These are phyloP conservation scores for Mycosphaerelloides madeirae DNA, from an alignment of 2,329 filamentous ascomycete genomes.

Conservation along the genomic window DNA sequence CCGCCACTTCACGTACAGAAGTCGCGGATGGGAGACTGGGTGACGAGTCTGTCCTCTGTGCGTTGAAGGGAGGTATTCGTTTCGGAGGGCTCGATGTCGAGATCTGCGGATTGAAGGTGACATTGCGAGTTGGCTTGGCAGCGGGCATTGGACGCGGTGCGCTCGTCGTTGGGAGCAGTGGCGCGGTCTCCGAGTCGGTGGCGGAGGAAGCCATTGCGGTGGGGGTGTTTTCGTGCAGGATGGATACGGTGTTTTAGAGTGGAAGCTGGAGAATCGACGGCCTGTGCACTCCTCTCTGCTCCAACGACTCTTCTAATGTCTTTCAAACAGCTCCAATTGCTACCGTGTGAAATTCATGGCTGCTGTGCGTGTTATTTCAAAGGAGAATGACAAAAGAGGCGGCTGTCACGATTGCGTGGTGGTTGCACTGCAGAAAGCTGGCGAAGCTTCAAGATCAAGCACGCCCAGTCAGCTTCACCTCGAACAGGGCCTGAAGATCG, in stretches of 20 bases:
- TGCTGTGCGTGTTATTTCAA: no score
- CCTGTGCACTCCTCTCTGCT: no score
- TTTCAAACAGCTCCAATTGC: no score
- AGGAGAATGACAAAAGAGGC: no score
- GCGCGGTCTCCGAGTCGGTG: conserved; percentile 17
- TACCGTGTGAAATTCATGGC: no score
- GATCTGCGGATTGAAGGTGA: conserved; percentile 69
- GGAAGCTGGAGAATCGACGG: background rate
- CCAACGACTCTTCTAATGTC: no score
- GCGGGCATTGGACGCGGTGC: conserved; percentile 17
- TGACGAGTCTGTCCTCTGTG: conserved; percentile 22
- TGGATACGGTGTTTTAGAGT: background rate
- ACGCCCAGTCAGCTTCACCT: no score
- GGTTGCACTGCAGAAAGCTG: no score
- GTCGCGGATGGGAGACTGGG: conserved; percentile 22
- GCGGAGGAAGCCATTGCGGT: conserved; percentile 13
- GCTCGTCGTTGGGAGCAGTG: conserved; percentile 17
- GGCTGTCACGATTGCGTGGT: no score
- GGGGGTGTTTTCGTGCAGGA: background rate
- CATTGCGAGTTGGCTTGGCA: conserved; percentile 53
- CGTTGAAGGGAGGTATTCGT: conserved; percentile 32
- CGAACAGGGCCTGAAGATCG: no score
- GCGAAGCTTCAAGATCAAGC: no score
- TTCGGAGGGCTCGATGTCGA: conserved; percentile 40
- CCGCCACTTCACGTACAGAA: conserved; percentile 38